Conservation (phyloP, 2,329 filamentous ascomycete genomes). For the Penicillium sp. region DNA sequence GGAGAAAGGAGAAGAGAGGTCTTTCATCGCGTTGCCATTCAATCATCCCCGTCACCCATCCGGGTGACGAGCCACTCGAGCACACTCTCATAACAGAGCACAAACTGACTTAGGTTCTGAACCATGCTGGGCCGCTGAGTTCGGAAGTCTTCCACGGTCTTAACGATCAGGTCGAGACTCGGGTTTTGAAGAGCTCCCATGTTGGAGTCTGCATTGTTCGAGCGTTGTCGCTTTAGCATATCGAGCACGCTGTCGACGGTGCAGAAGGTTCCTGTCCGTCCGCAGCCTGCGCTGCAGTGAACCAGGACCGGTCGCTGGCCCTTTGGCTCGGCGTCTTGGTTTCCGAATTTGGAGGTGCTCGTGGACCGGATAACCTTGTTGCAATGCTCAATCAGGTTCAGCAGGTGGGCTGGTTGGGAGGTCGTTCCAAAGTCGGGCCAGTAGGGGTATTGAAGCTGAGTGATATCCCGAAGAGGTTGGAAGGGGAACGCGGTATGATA, state of each 20-base stretch:
- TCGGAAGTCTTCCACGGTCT: conserved; percentile 89
- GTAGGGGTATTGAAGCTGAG: conserved; percentile 90
- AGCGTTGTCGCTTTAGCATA: conserved; percentile 87
- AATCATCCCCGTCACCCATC: conserved; percentile 23
- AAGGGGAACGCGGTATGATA: conserved; percentile 80
- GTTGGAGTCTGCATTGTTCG: conserved; percentile 32
- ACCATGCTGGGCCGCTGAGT: conserved; percentile 93
- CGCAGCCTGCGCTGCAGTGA: conserved; percentile 95
- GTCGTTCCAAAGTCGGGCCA: conserved; percentile 98
- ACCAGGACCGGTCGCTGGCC: conserved; percentile 77
- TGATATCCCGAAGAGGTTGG: conserved; percentile 85
- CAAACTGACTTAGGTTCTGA: conserved; percentile 89
- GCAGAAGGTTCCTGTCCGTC: conserved; percentile 94
- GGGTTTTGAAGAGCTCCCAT: conserved; percentile 68
- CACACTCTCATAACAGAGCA: conserved; percentile 94
- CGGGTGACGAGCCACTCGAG: conserved; percentile 76
- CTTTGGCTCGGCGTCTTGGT: conserved; percentile 61
- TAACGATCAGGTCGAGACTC: conserved; percentile 77
- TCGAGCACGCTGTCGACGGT: conserved; percentile 95
- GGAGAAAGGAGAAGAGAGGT: background rate
- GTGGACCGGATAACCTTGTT: conserved; percentile 66
- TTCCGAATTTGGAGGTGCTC: conserved; percentile 33
- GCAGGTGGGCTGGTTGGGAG: conserved; percentile 82
- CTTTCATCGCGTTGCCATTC: conserved; percentile 1
- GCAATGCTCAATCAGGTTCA: conserved; percentile 87